phyloP scores from a whole-genome alignment of 441 rosid species.

The Croton setiger region DNA sequence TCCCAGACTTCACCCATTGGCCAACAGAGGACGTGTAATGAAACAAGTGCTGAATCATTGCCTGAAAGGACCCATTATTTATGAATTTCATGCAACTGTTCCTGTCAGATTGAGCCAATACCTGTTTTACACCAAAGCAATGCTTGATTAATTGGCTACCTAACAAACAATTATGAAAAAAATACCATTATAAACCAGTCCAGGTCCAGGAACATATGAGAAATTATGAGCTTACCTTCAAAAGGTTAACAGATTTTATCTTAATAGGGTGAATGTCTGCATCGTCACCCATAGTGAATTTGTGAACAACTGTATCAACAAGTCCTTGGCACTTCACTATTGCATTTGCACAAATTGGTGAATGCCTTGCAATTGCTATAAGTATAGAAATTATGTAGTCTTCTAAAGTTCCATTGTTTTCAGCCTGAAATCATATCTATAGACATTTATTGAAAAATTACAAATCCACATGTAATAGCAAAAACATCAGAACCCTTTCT shows the following conservation, averaged over 20 bases:
- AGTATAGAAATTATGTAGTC: slow-evolving; percentile 64
- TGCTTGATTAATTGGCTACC: slow-evolving; percentile 8
- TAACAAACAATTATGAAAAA: slow-evolving; percentile 14
- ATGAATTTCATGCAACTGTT: slow-evolving; percentile 52
- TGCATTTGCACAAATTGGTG: slow-evolving; percentile 70
- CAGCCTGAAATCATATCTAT: slow-evolving; percentile 49
- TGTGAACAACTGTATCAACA: slow-evolving; percentile 53
- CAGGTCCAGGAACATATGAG: slow-evolving; percentile 12
- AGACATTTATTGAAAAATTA: slow-evolving; percentile 12
- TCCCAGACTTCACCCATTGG: slow-evolving; percentile 66
- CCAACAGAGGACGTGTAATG: slow-evolving; percentile 58
- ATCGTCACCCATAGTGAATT: slow-evolving; percentile 45
- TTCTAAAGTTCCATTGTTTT: slow-evolving; percentile 44
- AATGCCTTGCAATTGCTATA: slow-evolving; percentile 83
- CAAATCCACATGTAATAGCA: slow-evolving; percentile 2
- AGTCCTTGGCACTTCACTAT: slow-evolving; percentile 74
- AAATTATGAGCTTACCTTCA: slow-evolving; percentile 49
- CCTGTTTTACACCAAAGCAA: slow-evolving; percentile 40
- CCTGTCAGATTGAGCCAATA: slow-evolving; percentile 65
- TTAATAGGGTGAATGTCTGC: slow-evolving; percentile 46
- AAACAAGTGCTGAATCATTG: slow-evolving; percentile 73
- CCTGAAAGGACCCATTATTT: slow-evolving; percentile 48
- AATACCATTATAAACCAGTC: slow-evolving; percentile 3
- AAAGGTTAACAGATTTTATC: slow-evolving; percentile 56
- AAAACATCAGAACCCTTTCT: not conserved